These are phyloP conservation scores for Poa pratensis DNA, from an alignment of 176 grass and related monocot genomes.

Conservation along the genomic window DNA sequence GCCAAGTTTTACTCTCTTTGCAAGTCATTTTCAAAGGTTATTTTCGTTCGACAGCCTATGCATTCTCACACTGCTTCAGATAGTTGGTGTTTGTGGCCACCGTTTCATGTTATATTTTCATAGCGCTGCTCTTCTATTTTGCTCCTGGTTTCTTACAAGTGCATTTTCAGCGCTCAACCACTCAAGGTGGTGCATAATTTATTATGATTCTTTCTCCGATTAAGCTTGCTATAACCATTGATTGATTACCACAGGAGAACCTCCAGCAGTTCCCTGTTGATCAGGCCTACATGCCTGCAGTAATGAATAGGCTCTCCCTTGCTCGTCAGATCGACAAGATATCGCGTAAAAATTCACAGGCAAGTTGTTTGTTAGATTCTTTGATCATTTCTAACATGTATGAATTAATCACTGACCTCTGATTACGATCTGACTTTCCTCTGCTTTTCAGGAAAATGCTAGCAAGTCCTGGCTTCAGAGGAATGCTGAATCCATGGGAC, in stretches of 20 bases:
- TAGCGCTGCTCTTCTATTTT: neutral
- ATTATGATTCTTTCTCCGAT: neutral
- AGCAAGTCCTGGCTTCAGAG: conserved; percentile 82
- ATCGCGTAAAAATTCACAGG: conserved; percentile 70
- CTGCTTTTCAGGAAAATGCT: conserved; percentile 75
- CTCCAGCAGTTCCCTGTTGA: conserved; percentile 88
- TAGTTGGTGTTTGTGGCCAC: neutral
- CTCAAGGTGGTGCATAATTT: conserved; percentile 10
- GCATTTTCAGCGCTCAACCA: neutral
- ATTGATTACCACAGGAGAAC: conserved; percentile 71
- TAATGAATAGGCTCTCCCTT: conserved; percentile 73
- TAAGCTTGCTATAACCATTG: conserved; percentile 36
- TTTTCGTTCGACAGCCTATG: neutral
- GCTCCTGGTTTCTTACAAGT: neutral
- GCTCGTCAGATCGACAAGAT: conserved; percentile 89
- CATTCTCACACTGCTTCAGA: neutral
- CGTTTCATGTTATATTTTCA: conserved; percentile 6
- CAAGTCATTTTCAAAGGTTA: conserved; percentile 89
- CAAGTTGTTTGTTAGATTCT: conserved; percentile 38
- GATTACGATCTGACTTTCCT: conserved; percentile 8
- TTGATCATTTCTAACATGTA: conserved; percentile 22
- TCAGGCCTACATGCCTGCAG: conserved; percentile 74
- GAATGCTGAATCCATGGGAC: conserved; percentile 82
- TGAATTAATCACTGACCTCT: neutral
- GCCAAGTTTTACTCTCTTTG: conserved; percentile 85